Base-by-base conservation (phyloP, 225 moss, liverwort and hornwort genomes). In the Polytrichum commune region DNA sequence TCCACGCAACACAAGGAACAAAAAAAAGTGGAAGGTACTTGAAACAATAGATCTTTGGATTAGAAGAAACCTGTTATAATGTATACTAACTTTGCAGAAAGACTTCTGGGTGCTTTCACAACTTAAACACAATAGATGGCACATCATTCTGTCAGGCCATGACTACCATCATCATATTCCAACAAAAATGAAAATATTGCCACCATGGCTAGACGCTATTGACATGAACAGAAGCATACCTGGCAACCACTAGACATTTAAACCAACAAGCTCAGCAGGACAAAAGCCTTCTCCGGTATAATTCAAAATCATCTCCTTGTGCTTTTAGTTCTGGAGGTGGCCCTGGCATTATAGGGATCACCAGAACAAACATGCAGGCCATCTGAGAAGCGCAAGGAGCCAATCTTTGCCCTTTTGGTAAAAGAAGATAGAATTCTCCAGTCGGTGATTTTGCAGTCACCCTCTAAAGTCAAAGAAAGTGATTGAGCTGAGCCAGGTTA, bases 271-370 rank as follows among this genome's bases (percentile, higher is more conserved):
- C 67, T 24, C 9, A 92, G 85, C 33, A 96, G 76, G 64, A 86
- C 83, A 29, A 90, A 93, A 20, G 89, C 83, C 66, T 66, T 73
- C 20, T 64, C 66, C 63, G 55, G 64, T 79, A 86, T 3, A 64
- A 90, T 27, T 88, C 84, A 55, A 90, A 54, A 27, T 63, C 73
- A 29, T 79, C 53, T 54, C 74, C 82, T 80, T 90, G 77, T 1
- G 76, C 74, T 58, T 92, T 86, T 68, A 88, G 65, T 74, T 75
- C 77, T 8, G 92, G 96, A 79, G 93, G 65, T 65, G 90, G 82
- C 60, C 84, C 90, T 25, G 93, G 90, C 32, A 80, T 86, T 55
- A 90, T 92, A 19, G 96, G 92, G 77, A 96, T 82, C 30, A 93
- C 75, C 55, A 96, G 85, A 20, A 58, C 58, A 58, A 58, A 46